Percentiles rank a stretch among this genome's conserved stretches.
Evolutionary conservation across 164 flowering plant genomes (phyloP).

Genomic region (Macadamia integrifolia): DNA sequence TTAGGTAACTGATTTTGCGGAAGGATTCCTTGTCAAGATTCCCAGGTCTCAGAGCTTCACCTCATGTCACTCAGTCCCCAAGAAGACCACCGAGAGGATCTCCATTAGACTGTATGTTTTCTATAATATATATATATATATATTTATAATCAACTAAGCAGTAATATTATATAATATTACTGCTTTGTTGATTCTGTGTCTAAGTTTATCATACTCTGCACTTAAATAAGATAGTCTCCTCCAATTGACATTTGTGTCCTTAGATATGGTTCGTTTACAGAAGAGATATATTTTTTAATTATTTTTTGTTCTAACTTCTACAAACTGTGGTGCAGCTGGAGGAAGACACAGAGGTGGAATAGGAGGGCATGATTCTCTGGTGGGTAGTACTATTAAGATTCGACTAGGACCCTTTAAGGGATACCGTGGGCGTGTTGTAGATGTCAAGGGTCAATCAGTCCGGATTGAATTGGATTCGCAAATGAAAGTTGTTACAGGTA

Average conservation of each 20-base stretch:
- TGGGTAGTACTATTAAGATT: constrained; percentile 66
- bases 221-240: too few relatives aligned
- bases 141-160: too few relatives aligned
- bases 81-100: constrained; percentile 61
- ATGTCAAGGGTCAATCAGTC: constrained; percentile 59
- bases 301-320: background rate
- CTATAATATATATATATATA: background rate
- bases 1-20: constrained; percentile 22
- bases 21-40: constrained; percentile 55
- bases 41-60: constrained; percentile 44
- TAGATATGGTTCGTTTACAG: background rate
- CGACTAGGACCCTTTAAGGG: constrained; percentile 86
- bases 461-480: constrained; percentile 87
- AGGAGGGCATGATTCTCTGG: constrained; percentile 70
- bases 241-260: too few relatives aligned
- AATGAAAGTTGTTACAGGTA: constrained; percentile 94
- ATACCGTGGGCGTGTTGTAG: constrained; percentile 87
- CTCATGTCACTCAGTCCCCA: constrained; percentile 57
- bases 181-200: background rate
- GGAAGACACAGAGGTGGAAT: constrained; percentile 79
- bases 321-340: constrained; percentile 39
- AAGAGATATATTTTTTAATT: background rate
- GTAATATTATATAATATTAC: background rate
- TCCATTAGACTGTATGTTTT: constrained; percentile 49
- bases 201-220: too few relatives aligned